A percentile compares a stretch with the other conserved stretches of the same genome.
Evolutionary conservation across 2,329 filamentous ascomycete genomes (phyloP).

Genomic region (Nothomitra cinnamomea): DNA sequence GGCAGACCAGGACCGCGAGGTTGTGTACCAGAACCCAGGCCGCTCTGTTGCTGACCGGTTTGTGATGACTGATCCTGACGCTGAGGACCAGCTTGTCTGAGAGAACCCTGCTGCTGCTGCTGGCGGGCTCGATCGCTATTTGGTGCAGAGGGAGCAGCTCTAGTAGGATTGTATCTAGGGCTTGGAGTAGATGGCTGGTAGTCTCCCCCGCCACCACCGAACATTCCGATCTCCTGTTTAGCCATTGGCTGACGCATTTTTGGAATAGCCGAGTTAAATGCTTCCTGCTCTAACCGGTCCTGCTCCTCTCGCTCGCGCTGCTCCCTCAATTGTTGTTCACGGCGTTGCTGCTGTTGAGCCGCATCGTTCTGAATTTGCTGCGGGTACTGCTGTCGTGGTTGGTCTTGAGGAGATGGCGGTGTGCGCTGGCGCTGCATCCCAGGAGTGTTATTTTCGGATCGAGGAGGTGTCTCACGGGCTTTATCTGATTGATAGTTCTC

Average conservation of each 20-base stretch:
- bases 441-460: constrained; percentile 1
- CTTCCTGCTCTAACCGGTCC: constrained; percentile 50
- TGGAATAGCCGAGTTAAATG: constrained; percentile 77
- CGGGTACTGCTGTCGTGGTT: constrained; percentile 5
- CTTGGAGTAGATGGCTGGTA: constrained; percentile 29
- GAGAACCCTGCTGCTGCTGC: constrained; percentile 30
- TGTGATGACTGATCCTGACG: constrained; percentile 67
- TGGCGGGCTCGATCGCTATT: constrained; percentile 29
- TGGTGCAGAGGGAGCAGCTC: constrained; percentile 70
- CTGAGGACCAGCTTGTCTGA: constrained; percentile 47
- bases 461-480: neutral
- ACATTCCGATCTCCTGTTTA: constrained; percentile 63
- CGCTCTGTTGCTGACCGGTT: constrained; percentile 20
- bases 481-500: neutral
- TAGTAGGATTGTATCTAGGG: constrained; percentile 68
- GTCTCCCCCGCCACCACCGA: constrained; percentile 41
- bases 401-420: constrained; percentile 11
- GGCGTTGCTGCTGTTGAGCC: constrained; percentile 8
- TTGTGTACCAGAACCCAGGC: neutral
- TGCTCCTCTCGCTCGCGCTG: constrained; percentile 21
- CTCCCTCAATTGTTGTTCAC: constrained; percentile 23
- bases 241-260: constrained; percentile 65
- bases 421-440: neutral
- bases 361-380: constrained; percentile 8
- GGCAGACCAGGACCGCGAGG: neutral